phyloP scores from a whole-genome alignment of 164 flowering plant species.

The Tinospora cordifolia region DNA sequence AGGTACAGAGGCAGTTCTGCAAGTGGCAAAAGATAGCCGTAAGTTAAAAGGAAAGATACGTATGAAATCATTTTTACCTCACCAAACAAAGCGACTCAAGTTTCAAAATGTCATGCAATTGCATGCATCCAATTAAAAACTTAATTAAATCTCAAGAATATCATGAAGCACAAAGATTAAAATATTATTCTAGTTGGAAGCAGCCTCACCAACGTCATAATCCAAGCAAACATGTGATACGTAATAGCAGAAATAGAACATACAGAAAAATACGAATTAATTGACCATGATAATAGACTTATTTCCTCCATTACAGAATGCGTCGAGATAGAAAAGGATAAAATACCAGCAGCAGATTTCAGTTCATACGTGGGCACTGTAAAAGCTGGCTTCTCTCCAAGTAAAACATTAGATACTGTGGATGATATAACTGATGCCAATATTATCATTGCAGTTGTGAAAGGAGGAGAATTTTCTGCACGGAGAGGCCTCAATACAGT shows the following conservation, averaged over 20 bases:
- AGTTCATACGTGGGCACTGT: constrained; percentile 92
- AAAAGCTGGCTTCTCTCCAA: constrained; percentile 93
- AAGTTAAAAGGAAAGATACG: background rate
- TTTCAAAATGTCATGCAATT: background rate
- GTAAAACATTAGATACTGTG: constrained; percentile 83
- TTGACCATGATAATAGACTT: background rate
- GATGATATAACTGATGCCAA: constrained; percentile 96
- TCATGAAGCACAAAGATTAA: too few species aligned
- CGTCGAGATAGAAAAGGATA: constrained; percentile 24
- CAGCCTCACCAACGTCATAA: too few species aligned
- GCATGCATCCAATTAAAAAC: background rate
- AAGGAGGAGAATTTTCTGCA: constrained; percentile 98
- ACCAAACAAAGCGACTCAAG: background rate
- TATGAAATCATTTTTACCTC: background rate
- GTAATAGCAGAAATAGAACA: background rate
- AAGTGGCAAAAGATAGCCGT: constrained; percentile 7
- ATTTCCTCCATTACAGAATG: constrained; percentile 1
- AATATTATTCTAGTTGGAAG: too few species aligned
- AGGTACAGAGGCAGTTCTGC: constrained; percentile 93
- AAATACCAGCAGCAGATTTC: constrained; percentile 98
- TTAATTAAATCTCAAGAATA: too few species aligned
- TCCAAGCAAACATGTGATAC: too few species aligned
- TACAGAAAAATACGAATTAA: background rate
- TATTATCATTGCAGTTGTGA: constrained; percentile 97
- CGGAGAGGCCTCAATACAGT: constrained; percentile 93